phyloP scores from a whole-genome alignment of 164 flowering plant species.

The Stephania yunnanensis region DNA sequence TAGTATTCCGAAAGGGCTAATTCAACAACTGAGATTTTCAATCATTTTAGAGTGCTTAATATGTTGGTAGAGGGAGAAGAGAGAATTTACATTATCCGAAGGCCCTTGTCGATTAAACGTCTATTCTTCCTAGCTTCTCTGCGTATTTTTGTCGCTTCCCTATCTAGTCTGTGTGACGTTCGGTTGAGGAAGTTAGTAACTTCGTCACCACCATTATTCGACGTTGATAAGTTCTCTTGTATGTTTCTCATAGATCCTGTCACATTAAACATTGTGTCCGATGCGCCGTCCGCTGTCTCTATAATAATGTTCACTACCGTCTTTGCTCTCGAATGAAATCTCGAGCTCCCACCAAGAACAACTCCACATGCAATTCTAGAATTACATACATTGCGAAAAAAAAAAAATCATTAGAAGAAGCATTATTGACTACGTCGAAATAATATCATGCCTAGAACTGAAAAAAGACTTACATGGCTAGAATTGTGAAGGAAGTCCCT shows the following conservation, averaged over 20 bases:
- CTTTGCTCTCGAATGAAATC: conserved; percentile 56
- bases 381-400: not conserved
- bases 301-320: conserved; percentile 51
- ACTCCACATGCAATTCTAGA: conserved; percentile 55
- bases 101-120: conserved; percentile 44
- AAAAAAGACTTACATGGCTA: conserved; percentile 56
- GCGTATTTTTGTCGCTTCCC: conserved; percentile 44
- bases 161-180: conserved; percentile 46
- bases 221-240: conserved; percentile 24
- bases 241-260: conserved; percentile 69
- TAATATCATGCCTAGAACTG: not conserved
- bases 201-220: conserved; percentile 16
- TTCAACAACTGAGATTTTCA: too few relatives aligned
- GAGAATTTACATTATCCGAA: conserved; percentile 47
- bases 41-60: too few relatives aligned
- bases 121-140: conserved; percentile 56
- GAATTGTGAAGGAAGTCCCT: conserved; percentile 41
- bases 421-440: too few relatives aligned
- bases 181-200: conserved; percentile 41
- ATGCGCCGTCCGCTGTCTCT: conserved; percentile 64
- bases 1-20: too few relatives aligned
- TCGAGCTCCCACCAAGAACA: conserved; percentile 65
- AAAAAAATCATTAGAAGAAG: not conserved
- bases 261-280: conserved; percentile 50
- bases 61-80: conserved; percentile 1